Conservation (phyloP, 2,329 filamentous ascomycete genomes). For the Madurella mycetomatis region DNA sequence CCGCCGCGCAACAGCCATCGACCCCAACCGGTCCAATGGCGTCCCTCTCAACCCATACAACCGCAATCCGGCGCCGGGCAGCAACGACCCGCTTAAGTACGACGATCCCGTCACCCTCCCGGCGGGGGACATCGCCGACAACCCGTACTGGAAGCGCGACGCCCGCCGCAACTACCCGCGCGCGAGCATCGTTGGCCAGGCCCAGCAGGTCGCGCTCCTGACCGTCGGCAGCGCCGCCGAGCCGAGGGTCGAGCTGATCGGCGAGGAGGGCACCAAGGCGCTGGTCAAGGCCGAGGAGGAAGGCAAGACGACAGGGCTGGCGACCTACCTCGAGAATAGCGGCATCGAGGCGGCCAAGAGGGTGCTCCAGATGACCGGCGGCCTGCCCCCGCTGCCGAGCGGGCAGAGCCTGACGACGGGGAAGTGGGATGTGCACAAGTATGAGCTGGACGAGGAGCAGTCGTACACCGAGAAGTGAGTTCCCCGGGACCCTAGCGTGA, state of each 20-base stretch:
- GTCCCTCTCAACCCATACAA: constrained; percentile 89
- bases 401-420: constrained; percentile 55
- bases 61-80: constrained; percentile 79
- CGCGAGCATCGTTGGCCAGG: constrained; percentile 75
- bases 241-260: constrained; percentile 78
- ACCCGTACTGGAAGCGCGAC: constrained; percentile 96
- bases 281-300: constrained; percentile 73
- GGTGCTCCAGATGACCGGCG: constrained; percentile 59
- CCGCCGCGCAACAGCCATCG: constrained; percentile 73
- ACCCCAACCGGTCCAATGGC: constrained; percentile 84
- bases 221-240: constrained; percentile 74
- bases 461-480: constrained; percentile 68
- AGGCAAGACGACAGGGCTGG: constrained; percentile 64
- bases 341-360: constrained; percentile 45
- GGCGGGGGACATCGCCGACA: constrained; percentile 84
- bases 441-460: constrained; percentile 60
- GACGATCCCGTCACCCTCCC: constrained; percentile 79
- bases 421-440: constrained; percentile 63
- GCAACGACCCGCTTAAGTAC: constrained; percentile 65
- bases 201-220: constrained; percentile 79
- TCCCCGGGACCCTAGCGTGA: neutral
- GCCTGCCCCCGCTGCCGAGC: constrained; percentile 81
- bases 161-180: constrained; percentile 75
- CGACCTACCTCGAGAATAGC: constrained; percentile 64
- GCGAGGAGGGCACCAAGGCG: constrained; percentile 54